A percentile compares a stretch with the other conserved stretches of the same genome.
These are phyloP conservation scores for Gynostemma pentaphyllum DNA, from an alignment of 306 rosid species.

Conservation along the genomic window DNA sequence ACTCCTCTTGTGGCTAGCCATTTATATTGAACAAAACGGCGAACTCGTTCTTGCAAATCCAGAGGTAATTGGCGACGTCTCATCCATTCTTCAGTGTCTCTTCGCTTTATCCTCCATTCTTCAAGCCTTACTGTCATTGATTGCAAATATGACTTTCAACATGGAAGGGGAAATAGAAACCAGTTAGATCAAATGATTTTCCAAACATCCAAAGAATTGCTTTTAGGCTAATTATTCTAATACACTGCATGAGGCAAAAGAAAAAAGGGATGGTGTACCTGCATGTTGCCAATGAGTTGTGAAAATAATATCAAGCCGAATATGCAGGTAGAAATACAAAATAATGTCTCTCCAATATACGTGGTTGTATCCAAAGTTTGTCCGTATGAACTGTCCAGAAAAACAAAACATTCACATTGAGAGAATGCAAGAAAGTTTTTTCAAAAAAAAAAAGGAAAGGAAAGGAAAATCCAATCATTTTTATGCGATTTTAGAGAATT, in stretches of 20 bases:
- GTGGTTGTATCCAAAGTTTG: conserved; percentile 65
- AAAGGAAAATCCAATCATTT: background rate
- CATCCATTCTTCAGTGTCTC: conserved; percentile 95
- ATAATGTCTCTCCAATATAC: conserved; percentile 51
- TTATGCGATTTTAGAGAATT: too few relatives aligned
- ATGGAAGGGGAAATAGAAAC: background rate
- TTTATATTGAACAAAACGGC: conserved; percentile 64
- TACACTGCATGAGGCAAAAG: background rate
- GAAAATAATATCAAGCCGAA: conserved; percentile 56
- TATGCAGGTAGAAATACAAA: conserved; percentile 52
- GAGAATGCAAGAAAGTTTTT: background rate
- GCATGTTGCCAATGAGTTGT: conserved; percentile 84
- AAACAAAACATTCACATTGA: background rate
- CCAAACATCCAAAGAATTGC: background rate
- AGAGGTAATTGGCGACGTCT: conserved; percentile 79
- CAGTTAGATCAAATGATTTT: background rate
- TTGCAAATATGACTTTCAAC: conserved; percentile 58
- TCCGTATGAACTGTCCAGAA: conserved; percentile 55
- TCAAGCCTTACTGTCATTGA: conserved; percentile 70
- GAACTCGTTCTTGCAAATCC: conserved; percentile 64
- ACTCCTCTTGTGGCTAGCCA: conserved; percentile 92
- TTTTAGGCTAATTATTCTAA: background rate
- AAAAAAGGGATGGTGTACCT: conserved; percentile 30
- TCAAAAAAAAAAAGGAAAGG: too few relatives aligned
- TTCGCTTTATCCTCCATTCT: conserved; percentile 77